These are phyloP conservation scores for Penicillium sp. DNA, from an alignment of 2,329 filamentous ascomycete genomes.

Conservation along the genomic window DNA sequence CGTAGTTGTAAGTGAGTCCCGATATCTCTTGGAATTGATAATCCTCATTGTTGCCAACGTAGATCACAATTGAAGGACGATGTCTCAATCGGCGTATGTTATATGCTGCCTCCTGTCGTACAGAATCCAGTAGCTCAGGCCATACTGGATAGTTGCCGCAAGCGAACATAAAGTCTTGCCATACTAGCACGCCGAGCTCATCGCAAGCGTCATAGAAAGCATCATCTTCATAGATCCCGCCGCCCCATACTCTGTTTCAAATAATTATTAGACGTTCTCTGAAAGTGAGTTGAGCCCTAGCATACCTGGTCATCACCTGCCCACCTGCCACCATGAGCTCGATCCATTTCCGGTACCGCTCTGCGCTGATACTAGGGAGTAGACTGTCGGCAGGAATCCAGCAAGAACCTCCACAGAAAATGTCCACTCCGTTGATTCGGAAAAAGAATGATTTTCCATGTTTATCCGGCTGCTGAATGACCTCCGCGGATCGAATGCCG, in stretches of 20 bases:
- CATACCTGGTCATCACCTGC: not conserved
- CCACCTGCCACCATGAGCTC: not conserved
- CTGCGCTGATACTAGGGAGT: not conserved
- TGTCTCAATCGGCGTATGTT: not conserved
- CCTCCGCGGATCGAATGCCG: not conserved
- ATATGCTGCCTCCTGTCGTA: not conserved
- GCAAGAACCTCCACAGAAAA: not conserved
- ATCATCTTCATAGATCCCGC: not conserved
- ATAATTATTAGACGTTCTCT: not conserved
- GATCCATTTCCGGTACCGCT: not conserved
- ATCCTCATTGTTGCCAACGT: not conserved
- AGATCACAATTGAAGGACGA: not conserved
- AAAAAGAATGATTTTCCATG: not conserved
- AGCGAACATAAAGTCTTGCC: not conserved
- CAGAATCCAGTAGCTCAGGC: not conserved
- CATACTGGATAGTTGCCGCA: not conserved
- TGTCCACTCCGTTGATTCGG: not conserved
- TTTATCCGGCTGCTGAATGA: not conserved
- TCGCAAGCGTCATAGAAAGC: not conserved
- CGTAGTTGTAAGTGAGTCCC: not conserved
- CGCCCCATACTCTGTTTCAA: not conserved
- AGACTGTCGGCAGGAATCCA: not conserved
- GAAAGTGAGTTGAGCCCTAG: not conserved
- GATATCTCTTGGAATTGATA: not conserved
- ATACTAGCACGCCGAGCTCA: not conserved